Base-by-base conservation (phyloP, 371 early-diverging fungal species). In the Mortierella sp. region DNA sequence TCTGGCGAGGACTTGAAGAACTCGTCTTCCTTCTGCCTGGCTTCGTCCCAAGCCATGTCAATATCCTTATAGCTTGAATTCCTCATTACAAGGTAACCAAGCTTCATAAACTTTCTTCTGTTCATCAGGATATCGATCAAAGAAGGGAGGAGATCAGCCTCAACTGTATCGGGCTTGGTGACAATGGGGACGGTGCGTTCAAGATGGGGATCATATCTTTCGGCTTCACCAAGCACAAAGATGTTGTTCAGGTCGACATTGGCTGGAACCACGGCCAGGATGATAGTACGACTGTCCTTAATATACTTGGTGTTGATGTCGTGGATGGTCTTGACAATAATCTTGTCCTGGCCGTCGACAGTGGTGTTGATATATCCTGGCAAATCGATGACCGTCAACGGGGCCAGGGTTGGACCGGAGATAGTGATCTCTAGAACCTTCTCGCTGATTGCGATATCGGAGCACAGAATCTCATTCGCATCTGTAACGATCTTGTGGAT, bases 241-340 rank as follows among this genome's bases (percentile, higher is more conserved):
- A 94, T 94, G 74, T 93, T 95, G 62, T 90, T 90, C 47, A 95
- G 82, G 79, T 95, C 96, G 45, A 89, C 84, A 71, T 91, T 94
- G 1, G 94, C 95, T 37, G 94, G 92, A 53, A 91, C 88, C 19
- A 95, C 93, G 23, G 95, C 95, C 58, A 95, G 84, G 66, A 95
- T 94, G 64, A 95, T 86, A 68, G 94, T 88, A 70, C 28, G 19
- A 59, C 43, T 47, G 15, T 65, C 51, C 21, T 51, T 51, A 16
- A 51, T 51, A 23, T 9, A 51, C 9, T 23, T 5, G 6, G 16
- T 23, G 18, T 51, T 51, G 51, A 51, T 51, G 5, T 5, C 21
- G 5, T 23, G 51, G 18, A 51, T 51, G 18, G 51, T 18, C 16
- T 5, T 23, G 18, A 23, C 19, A 18, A 51, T 51, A 23, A 5